phyloP scores from a whole-genome alignment of 2,329 filamentous ascomycete genomes.

The Phyllosticta citriasiana region DNA sequence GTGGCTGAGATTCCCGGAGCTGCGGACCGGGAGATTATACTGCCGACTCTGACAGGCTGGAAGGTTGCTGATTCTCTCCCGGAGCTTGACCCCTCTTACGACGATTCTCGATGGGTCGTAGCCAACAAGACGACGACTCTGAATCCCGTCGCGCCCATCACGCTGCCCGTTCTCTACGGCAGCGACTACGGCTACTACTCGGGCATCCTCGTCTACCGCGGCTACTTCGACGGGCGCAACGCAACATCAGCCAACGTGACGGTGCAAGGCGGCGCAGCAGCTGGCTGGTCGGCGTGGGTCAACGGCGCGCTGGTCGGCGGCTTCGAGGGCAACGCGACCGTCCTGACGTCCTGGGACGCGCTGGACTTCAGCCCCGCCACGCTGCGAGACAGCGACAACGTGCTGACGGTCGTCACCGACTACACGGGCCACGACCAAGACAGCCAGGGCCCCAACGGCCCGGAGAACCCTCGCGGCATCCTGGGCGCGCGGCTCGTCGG shows the following conservation, averaged over 20 bases:
- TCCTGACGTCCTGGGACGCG: constrained; percentile 27
- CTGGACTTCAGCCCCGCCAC: constrained; percentile 45
- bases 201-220: constrained; percentile 33
- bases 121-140: constrained; percentile 24
- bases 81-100: constrained; percentile 36
- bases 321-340: constrained; percentile 40
- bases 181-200: constrained; percentile 35
- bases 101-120: constrained; percentile 35
- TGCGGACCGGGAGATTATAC: constrained; percentile 2
- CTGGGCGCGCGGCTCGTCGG: constrained; percentile 42
- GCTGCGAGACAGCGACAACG: constrained; percentile 29
- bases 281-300: constrained; percentile 49
- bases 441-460: constrained; percentile 37
- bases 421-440: constrained; percentile 51
- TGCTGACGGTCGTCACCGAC: constrained; percentile 49
- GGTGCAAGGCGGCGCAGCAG: constrained; percentile 44
- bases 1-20: background rate
- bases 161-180: constrained; percentile 31
- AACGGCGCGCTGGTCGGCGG: constrained; percentile 49
- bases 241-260: constrained; percentile 39
- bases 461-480: constrained; percentile 43
- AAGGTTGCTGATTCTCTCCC: constrained; percentile 40
- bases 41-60: constrained; percentile 38
- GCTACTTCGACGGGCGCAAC: constrained; percentile 25
- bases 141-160: constrained; percentile 28